Base-by-base conservation (phyloP, 2,329 filamentous ascomycete species). In the Ilyonectria robusta region DNA sequence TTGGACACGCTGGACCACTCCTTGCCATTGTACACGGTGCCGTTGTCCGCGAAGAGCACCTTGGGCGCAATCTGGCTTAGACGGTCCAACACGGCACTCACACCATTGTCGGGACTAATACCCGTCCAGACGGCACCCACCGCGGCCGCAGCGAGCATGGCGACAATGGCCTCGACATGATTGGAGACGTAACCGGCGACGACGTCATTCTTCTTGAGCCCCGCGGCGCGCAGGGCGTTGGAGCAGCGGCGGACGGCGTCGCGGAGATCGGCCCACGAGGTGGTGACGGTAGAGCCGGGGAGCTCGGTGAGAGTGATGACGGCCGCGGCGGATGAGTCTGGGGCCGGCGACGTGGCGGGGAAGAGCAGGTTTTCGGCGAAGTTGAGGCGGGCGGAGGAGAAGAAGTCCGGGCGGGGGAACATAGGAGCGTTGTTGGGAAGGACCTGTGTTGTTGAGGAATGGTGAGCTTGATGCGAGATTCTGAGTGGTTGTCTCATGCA, bases 291-390 rank as follows among this genome's bases (percentile, higher is more conserved):
- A 74, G 93, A 87, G 57, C 88, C 86, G 15, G 88, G 89, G 17
- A 85, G 79, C 82, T 98, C 95, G 11, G 94, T 97, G 4, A 89
- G 91, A 29, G 92, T 93, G 74, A 98, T 92, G 51, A 97, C 86
- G 19, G 95, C 95, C 7, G 88, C 81, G 5, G 87, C 85, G 51
- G 89, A 81, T 57, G 91, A 87, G 69, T 92, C 83, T 37, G 79
- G 68, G 29, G 76, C 66, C 40, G 75, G 71, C 48, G 70, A 58
- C 3, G 77, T 75, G 56, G 85, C 85, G 4, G 95, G 95, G 79
- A 92, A 98, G 4, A 99, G 89, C 60, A 98, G 85, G 79, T 99
- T 99, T 83, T 98, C 94, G 29, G 95, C 95, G 78, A 98, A 98
- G 81, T 98, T 99, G 71, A 98, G 85, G 65, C 85, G 90, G 15